Evolutionary conservation across 768 basidiomycete genomes (phyloP), one percentile per base, ranked within the genome.

Genomic region (Gymnopilus dilepis): DNA sequence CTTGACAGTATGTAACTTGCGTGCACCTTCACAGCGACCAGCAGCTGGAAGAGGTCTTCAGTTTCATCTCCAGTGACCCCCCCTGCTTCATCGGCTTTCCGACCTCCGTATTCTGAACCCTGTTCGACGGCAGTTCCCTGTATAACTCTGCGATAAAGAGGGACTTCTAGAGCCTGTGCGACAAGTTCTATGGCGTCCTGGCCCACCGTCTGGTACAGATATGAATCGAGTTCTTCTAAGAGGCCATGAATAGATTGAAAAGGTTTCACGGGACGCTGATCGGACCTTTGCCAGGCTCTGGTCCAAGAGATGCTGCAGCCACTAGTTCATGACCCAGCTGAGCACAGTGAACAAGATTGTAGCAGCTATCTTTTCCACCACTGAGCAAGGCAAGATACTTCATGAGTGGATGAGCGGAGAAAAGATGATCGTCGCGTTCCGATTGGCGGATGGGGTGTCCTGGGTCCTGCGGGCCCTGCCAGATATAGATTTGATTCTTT

Each of bases 181-280:
- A 99, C 89, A 53, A 90, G 81, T 51, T 92, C 87, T 60, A 99
- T 89, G 17, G 94, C 94, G 59, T 95, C 93, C 71, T 98, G 96
- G 0, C 96, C 97, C 26, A 99, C 96, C n/a, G 97, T 98, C 74
- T 99, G 97, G 75, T 98, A 99, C 74, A 99, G 82, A 78, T 95
- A 99, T 22, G 96, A 98, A 75, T 99, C 96, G 69, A 99, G 86
- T 80, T 99, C 97, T 81, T 99, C 97, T 97, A 74, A n/a, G 43
- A 63, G 56, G 59, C 42, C 58, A 67, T 65, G 61, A 66, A 65
- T 59, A 48, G 53, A 62, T 61, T 66, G 66, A 66, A 70, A 65
- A 63, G 56, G 43, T 54, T 67, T 56, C 65, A 70, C 59, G 42
- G 40, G 59, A 56, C 62, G 56, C 65, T 60, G 55, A 58, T 69